Evolutionary conservation across 2,329 filamentous ascomycete genomes (phyloP).

Genomic region (Colletotrichum sojae): DNA sequence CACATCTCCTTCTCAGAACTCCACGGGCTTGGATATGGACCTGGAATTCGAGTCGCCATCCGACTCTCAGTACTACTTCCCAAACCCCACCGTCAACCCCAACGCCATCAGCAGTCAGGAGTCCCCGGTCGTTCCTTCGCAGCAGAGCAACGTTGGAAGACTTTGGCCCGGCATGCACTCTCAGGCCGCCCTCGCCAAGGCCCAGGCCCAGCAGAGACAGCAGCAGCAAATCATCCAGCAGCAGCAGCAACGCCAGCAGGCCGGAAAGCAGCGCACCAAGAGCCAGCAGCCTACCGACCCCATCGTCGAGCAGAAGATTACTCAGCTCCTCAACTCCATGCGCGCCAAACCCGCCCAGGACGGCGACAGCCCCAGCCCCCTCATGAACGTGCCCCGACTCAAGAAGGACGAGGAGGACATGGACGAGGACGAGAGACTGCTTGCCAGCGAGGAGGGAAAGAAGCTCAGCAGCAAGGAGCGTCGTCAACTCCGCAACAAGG

Average conservation of each 20-base stretch:
- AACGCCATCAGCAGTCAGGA: constrained; percentile 78
- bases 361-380: constrained; percentile 55
- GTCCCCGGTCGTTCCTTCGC: constrained; percentile 59
- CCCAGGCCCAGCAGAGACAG: constrained; percentile 76
- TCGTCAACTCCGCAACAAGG: constrained; percentile 97
- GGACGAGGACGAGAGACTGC: constrained; percentile 95
- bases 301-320: constrained; percentile 92
- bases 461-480: constrained; percentile 99
- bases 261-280: constrained; percentile 65
- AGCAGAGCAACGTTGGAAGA: constrained; percentile 74
- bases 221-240: constrained; percentile 66
- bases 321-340: constrained; percentile 93
- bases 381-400: constrained; percentile 78
- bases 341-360: constrained; percentile 77
- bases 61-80: constrained; percentile 77
- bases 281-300: constrained; percentile 72
- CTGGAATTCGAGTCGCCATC: constrained; percentile 66
- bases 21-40: constrained; percentile 76
- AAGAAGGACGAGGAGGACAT: constrained; percentile 99
- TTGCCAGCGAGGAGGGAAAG: constrained; percentile 98
- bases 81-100: constrained; percentile 75
- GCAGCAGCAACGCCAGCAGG: constrained; percentile 62
- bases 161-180: constrained; percentile 96
- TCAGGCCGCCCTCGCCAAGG: constrained; percentile 85
- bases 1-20: constrained; percentile 73